Conservation (phyloP, 345 rosid species). For the Hibiscus trionum region DNA sequence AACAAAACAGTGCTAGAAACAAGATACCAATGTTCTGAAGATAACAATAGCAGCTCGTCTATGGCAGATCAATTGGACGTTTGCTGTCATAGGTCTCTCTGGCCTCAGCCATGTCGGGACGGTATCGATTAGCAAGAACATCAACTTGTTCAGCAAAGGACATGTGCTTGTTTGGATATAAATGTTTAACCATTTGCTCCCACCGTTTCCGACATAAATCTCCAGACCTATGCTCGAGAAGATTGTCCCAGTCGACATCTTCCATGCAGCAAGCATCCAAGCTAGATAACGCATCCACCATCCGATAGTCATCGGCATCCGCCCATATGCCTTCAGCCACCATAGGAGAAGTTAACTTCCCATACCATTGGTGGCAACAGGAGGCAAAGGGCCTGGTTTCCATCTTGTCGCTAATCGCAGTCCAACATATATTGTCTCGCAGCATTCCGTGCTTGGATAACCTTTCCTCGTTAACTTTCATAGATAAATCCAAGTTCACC, state of each 20-base stretch:
- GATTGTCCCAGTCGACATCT: slow-evolving; percentile 75
- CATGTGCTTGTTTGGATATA: neutral
- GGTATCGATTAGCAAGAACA: neutral
- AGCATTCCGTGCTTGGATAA: slow-evolving; percentile 46
- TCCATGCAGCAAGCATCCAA: slow-evolving; percentile 73
- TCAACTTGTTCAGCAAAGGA: slow-evolving; percentile 11
- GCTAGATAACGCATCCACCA: slow-evolving; percentile 40
- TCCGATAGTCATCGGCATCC: slow-evolving; percentile 61
- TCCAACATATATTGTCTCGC: slow-evolving; percentile 70
- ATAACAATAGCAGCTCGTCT: neutral
- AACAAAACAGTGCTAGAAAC: no score
- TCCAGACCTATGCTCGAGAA: slow-evolving; percentile 55
- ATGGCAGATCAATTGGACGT: neutral
- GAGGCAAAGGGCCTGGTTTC: slow-evolving; percentile 24
- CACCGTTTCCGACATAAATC: slow-evolving; percentile 55
- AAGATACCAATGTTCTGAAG: no score
- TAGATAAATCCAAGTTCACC: slow-evolving; percentile 53
- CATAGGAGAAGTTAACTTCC: slow-evolving; percentile 50
- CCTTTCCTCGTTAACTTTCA: slow-evolving; percentile 18
- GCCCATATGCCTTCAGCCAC: slow-evolving; percentile 59
- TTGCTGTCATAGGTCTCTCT: neutral
- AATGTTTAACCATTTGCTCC: slow-evolving; percentile 44
- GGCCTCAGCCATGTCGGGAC: slow-evolving; percentile 5
- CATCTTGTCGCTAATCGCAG: slow-evolving; percentile 48
- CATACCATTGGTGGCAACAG: slow-evolving; percentile 67